Percentiles rank a stretch among this genome's conserved stretches.
Conservation (phyloP, 257 asterid species). For the Lithospermum erythrorhizon region DNA sequence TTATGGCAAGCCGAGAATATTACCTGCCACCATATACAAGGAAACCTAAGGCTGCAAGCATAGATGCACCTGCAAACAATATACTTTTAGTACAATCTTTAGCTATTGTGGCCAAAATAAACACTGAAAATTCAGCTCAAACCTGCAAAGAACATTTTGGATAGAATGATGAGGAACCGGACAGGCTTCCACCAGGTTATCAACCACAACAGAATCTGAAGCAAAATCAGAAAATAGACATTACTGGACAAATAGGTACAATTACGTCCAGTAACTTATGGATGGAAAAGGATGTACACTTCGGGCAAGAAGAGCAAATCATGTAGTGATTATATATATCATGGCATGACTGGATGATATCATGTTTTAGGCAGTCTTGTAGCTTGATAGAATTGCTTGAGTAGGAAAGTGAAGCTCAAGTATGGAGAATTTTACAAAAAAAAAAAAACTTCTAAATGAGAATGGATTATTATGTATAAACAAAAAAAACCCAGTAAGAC, state of each 20-base stretch:
- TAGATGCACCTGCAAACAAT: conserved; percentile 58
- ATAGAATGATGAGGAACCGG: conserved; percentile 41
- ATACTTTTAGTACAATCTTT: conserved; percentile 19
- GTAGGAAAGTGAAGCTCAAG: too few relatives aligned
- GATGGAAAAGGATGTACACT: background rate
- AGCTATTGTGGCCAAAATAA: background rate
- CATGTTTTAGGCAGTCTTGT: too few relatives aligned
- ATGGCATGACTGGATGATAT: too few relatives aligned
- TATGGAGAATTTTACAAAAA: too few relatives aligned
- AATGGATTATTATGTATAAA: too few relatives aligned
- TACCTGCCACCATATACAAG: conserved; percentile 99
- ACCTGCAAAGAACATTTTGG: conserved; percentile 98
- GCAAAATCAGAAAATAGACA: conserved; percentile 13
- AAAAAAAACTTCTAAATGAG: too few relatives aligned
- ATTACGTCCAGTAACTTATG: background rate
- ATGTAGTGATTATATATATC: too few relatives aligned
- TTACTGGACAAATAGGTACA: background rate
- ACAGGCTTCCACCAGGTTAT: conserved; percentile 86
- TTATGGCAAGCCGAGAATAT: conserved; percentile 3
- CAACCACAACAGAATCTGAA: conserved; percentile 75
- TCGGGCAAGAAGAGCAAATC: background rate
- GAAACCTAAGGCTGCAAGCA: conserved; percentile 90
- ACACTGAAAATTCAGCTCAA: background rate
- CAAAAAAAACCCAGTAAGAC: too few relatives aligned
- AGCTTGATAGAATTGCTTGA: too few relatives aligned